phyloP scores from a whole-genome alignment of 2,329 filamentous ascomycete genomes.

The Trichoderma sp. region DNA sequence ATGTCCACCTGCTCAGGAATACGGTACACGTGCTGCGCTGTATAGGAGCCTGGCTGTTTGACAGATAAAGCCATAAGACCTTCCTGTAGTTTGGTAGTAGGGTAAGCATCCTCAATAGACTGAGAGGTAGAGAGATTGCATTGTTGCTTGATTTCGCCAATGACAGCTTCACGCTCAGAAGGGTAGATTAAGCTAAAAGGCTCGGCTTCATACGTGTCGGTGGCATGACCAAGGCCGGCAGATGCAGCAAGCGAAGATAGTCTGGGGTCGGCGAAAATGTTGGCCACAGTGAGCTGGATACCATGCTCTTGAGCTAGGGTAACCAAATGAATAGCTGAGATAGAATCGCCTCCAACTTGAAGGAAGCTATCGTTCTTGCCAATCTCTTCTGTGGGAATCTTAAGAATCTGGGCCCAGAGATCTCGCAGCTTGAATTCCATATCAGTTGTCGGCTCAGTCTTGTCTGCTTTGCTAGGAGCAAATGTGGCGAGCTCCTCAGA shows the following conservation, averaged over 20 bases:
- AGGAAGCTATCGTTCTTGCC: constrained; percentile 25
- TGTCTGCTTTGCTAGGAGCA: constrained; percentile 7
- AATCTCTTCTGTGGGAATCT: constrained; percentile 29
- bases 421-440: constrained; percentile 22
- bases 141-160: constrained; percentile 6
- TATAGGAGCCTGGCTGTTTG: constrained; percentile 19
- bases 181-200: constrained; percentile 5
- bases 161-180: background rate
- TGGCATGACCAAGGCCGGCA: background rate
- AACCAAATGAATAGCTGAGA: constrained; percentile 44
- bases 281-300: background rate
- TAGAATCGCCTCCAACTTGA: constrained; percentile 41
- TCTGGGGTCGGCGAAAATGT: constrained; percentile 8
- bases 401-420: constrained; percentile 34
- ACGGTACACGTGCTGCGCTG: constrained; percentile 10
- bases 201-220: background rate
- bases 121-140: constrained; percentile 5
- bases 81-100: constrained; percentile 8
- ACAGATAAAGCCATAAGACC: constrained; percentile 10
- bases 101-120: constrained; percentile 18
- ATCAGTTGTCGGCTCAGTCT: constrained; percentile 22
- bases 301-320: constrained; percentile 34
- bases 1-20: constrained; percentile 7
- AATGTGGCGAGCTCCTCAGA: constrained; percentile 11
- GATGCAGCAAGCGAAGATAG: constrained; percentile 4